These are phyloP conservation scores for Austroboletus festivus DNA, from an alignment of 768 basidiomycete species.

Conservation along the genomic window DNA sequence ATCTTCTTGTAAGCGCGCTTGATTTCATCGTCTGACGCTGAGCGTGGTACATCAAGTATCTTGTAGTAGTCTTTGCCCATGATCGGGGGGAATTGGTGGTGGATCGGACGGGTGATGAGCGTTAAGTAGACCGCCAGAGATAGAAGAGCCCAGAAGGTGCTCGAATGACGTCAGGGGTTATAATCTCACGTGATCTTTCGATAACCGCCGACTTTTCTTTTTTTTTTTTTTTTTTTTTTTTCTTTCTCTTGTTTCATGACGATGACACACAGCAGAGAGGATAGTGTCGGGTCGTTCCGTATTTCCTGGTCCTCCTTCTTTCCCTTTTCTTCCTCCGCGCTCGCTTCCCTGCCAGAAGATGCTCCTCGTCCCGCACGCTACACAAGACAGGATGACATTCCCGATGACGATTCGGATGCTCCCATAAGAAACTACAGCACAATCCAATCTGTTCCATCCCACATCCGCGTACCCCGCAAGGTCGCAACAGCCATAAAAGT, in stretches of 20 bases:
- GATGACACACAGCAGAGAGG: constrained; percentile 19
- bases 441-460: constrained; percentile 60
- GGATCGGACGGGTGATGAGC: not conserved
- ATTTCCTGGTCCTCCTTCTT: constrained; percentile 63
- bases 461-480: constrained; percentile 78
- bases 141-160: constrained; percentile 37
- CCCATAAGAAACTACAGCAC: constrained; percentile 73
- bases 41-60: constrained; percentile 67
- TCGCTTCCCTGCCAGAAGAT: constrained; percentile 45
- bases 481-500: constrained; percentile 79
- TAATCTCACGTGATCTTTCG: constrained; percentile 9
- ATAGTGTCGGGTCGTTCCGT: constrained; percentile 36
- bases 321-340: constrained; percentile 70
- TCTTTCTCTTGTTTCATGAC: no score
- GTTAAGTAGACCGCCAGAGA: constrained; percentile 3
- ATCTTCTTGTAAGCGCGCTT: constrained; percentile 97
- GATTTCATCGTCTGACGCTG: constrained; percentile 80
- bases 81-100: not conserved
- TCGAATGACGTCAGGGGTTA: constrained; percentile 28
- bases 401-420: constrained; percentile 49
- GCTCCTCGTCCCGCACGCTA: constrained; percentile 43
- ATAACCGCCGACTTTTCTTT: not conserved
- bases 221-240: not conserved
- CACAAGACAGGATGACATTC: constrained; percentile 71
- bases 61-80: constrained; percentile 93